Base-by-base conservation (phyloP, 495 filamentous ascomycete genomes). In the Geoglossum glabrum region DNA sequence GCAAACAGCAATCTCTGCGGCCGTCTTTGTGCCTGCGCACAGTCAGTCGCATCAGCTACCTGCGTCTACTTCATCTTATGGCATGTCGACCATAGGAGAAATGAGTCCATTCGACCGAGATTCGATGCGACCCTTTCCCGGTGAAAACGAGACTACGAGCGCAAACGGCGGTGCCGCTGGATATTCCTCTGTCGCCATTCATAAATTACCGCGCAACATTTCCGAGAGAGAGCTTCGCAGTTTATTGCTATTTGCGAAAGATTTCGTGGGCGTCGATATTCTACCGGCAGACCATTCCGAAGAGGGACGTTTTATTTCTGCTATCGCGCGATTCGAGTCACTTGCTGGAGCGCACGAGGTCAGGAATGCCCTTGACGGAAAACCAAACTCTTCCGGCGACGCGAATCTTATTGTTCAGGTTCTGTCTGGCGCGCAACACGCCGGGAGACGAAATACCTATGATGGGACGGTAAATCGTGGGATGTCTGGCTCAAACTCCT, bases 211-310 rank as follows among this genome's bases (percentile, higher is more conserved):
- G 7, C 66, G 73, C 56, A 86, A 83, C 63, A 90, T 80, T 21
- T 81, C 77, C 54, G 74, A 81, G 57, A 84, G 90, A 58, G 76
- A 79, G 40, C 72, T 95, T 59, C 80, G 83, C 60, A 77, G 83
- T 61, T 89, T 95, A 82, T 75, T 93, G 17, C 73, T 92, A 15
- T 93, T 89, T 66, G 85, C 87, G 27, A 86, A 92, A 64, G 87
- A 90, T 55, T 75, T 93, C 33, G 70, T 87, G 55, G 78, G 83
- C 61, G 78, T 81, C 54, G 83, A 90, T 59, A 78, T 93, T 61
- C 70, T 90, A 13, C 72, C 77, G 7, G 60, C 73, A 40, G 83
- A 86, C 6, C 71, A 75, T 55, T 76, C 81, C 6, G 79, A 84
- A 58, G 87, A 93, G 63, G 69, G 72, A n/a, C 81, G 81, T 21